Base-by-base conservation (phyloP, 2,329 filamentous ascomycete species). In the Colletotrichum eremochloae region DNA sequence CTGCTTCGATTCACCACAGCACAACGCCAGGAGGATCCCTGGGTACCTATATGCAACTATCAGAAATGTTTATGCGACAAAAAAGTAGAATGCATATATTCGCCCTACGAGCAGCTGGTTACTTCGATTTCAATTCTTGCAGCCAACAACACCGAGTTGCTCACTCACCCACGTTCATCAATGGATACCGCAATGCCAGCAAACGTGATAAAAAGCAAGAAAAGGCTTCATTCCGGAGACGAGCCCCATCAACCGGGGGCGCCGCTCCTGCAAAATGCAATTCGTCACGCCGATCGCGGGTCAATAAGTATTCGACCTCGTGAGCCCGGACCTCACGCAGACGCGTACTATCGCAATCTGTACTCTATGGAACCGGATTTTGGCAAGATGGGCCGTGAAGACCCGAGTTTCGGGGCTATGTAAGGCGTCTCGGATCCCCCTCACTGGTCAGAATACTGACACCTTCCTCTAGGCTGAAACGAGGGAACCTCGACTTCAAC, bases 401-500 rank as follows among this genome's bases (percentile, higher is more conserved):
- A 88, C 72, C 67, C 81, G 0, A 81, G 80, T 0, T 86, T 88
- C 75, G 81, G 81, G 1, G 75, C 78, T 20, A 68, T 85, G 86
- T 87, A 77, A 20, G 81, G 5, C 8, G 0, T 31, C 20, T 24
- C 24, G n/a, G 29, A 9, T 9, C 46, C 15, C 15, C 33, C 44
- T 4, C 8, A 24, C 15, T 8, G 3, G 4, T 11, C 3, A n/a
- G 2, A 20, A 12, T 29, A n/a, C 42, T 68, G 12, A 71, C 48
- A 71, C 48, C 4, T 36, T 1, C 1, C 15, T 36, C 0, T 68
- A 85, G 83, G 8, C 75, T 84, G 50, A 81, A 82, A 46, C 75
- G 81, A 20, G 80, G 83, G 11, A 89, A 92, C 75, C 85, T 97
- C 36, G 91, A 98, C 82, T 98, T 98, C 77, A 91, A 90, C 63